These are phyloP conservation scores for Herpetospermum pedunculosum DNA, from an alignment of 306 rosid genomes.

Conservation along the genomic window DNA sequence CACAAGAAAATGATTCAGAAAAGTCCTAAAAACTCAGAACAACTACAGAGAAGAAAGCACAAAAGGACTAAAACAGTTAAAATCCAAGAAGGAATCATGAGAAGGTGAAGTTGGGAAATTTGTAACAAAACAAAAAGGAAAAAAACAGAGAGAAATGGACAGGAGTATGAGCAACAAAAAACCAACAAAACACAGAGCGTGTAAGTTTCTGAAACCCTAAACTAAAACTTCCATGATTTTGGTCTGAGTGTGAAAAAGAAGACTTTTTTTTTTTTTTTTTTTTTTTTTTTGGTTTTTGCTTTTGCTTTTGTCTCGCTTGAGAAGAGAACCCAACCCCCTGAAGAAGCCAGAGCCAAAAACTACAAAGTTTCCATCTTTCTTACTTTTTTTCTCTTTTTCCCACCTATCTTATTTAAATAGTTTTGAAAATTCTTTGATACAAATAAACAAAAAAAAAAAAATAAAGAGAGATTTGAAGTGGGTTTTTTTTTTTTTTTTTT, in stretches of 20 bases:
- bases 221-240: slow-evolving; percentile 44
- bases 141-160: neutral
- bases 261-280: slow-evolving; percentile 19
- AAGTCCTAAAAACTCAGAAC: neutral
- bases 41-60: neutral
- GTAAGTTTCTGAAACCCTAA: slow-evolving; percentile 57
- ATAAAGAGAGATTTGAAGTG: neutral
- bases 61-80: neutral
- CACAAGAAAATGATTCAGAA: neutral
- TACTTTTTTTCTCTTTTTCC: neutral
- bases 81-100: neutral
- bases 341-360: neutral
- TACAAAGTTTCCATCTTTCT: neutral
- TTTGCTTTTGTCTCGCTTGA: neutral
- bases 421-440: neutral
- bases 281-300: neutral
- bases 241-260: slow-evolving; percentile 61
- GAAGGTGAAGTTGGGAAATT: neutral
- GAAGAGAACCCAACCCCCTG: slow-evolving; percentile 4
- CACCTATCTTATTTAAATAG: neutral
- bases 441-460: neutral
- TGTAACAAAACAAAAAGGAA: neutral
- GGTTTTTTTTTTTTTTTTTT: too few species aligned
- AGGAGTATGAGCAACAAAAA: slow-evolving; percentile 48
- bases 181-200: slow-evolving; percentile 13